Evolutionary conservation across 1,284 basidiomycete species (phyloP).

Genomic region (Thecaphora frezii): DNA sequence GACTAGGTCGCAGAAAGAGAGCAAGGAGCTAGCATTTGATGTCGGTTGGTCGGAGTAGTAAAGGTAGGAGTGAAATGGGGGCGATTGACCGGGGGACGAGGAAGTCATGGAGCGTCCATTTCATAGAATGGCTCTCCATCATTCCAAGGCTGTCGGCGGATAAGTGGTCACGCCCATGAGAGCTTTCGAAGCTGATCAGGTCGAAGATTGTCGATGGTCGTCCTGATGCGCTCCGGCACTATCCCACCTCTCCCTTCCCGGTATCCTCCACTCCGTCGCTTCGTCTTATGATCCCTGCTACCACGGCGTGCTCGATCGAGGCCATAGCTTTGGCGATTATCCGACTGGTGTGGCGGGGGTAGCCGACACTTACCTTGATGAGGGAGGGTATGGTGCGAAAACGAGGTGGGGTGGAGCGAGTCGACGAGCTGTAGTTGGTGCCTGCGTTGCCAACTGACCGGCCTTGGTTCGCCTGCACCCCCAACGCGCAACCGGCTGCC

Average conservation of each 20-base stretch:
- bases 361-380: slow-evolving; percentile 35
- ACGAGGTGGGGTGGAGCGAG: neutral
- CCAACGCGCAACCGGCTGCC: too few relatives aligned
- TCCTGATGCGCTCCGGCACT: neutral
- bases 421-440: neutral
- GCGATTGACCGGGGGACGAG: too few relatives aligned
- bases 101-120: too few relatives aligned
- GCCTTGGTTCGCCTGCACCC: neutral
- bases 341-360: too few relatives aligned
- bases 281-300: neutral
- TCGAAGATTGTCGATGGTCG: neutral
- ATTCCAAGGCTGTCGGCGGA: too few relatives aligned
- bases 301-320: slow-evolving; percentile 22
- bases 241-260: neutral
- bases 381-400: slow-evolving; percentile 18
- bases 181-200: neutral
- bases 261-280: neutral
- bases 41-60: too few relatives aligned
- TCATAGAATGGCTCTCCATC: too few relatives aligned
- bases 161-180: too few relatives aligned
- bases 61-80: too few relatives aligned
- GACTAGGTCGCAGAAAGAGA: too few relatives aligned
- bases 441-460: neutral
- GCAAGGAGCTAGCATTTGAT: too few relatives aligned
- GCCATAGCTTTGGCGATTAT: slow-evolving; percentile 8